A percentile compares a stretch with the other conserved stretches of the same genome.
Conservation (phyloP, 495 filamentous ascomycete genomes). For the Bathelium albidoporum region DNA sequence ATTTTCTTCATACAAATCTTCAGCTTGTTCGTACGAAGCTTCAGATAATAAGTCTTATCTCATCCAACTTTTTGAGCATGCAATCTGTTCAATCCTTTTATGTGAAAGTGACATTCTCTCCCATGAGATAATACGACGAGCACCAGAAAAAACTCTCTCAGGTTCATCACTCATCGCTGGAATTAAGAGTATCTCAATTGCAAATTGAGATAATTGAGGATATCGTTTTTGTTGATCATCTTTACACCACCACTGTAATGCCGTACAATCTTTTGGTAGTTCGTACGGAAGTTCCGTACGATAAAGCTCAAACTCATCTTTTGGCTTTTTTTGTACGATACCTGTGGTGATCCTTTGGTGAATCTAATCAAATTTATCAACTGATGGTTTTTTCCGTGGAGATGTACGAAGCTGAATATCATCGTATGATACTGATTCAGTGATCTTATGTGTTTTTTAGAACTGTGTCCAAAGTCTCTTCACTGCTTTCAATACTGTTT, state of each 20-base stretch:
- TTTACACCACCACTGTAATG: slow-evolving; percentile 2
- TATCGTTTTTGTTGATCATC: background rate
- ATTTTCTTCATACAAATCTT: no score
- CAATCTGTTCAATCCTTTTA: background rate
- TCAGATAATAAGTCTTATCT: no score
- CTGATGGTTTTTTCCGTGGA: background rate
- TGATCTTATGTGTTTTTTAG: background rate
- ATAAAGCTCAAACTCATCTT: slow-evolving; percentile 2
- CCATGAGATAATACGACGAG: slow-evolving; percentile 4
- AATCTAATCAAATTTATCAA: background rate
- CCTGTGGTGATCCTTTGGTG: background rate
- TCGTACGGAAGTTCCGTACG: background rate
- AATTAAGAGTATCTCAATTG: slow-evolving; percentile 17
- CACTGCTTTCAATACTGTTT: background rate
- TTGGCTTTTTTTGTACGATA: background rate
- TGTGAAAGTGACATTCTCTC: background rate
- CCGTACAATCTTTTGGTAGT: background rate
- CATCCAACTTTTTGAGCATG: slow-evolving; percentile 7
- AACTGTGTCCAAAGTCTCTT: background rate
- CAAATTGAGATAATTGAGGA: slow-evolving; percentile 8
- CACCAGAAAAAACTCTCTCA: slow-evolving; percentile 12
- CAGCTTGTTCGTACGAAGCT: no score
- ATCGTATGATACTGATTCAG: background rate
- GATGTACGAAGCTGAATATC: background rate
- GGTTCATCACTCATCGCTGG: slow-evolving; percentile 14